phyloP scores from a whole-genome alignment of 2,329 filamentous ascomycete species.

The Apiospora phragmitis region DNA sequence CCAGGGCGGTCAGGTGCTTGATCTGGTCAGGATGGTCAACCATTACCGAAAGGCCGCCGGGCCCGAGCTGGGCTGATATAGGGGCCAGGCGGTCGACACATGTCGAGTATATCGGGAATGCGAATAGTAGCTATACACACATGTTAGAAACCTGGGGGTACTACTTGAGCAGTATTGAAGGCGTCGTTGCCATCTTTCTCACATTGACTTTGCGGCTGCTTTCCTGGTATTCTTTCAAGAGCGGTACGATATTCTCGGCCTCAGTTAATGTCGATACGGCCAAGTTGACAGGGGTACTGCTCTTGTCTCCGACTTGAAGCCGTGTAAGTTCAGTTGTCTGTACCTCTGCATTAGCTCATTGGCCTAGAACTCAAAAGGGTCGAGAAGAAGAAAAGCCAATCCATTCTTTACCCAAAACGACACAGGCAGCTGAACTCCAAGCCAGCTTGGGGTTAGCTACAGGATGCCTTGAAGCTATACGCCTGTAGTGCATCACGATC shows the following conservation, averaged over 20 bases:
- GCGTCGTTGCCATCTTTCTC: slow-evolving; percentile 12
- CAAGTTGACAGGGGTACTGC: slow-evolving; percentile 54
- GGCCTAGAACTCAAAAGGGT: neutral
- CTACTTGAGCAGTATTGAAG: neutral
- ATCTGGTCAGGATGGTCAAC: slow-evolving; percentile 69
- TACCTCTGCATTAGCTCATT: slow-evolving; percentile 20
- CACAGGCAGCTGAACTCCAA: neutral
- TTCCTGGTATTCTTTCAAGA: slow-evolving; percentile 58
- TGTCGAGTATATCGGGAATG: slow-evolving; percentile 66
- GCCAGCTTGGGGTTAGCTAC: neutral
- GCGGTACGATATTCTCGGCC: slow-evolving; percentile 64
- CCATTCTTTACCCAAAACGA: neutral
- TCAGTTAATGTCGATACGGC: slow-evolving; percentile 76
- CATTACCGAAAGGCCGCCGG: slow-evolving; percentile 61
- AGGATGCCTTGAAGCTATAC: neutral
- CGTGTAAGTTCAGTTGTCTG: slow-evolving; percentile 67
- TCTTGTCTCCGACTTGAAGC: slow-evolving; percentile 66
- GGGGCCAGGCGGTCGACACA: slow-evolving; percentile 58
- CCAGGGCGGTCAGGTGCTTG: slow-evolving; percentile 42
- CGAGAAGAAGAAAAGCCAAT: neutral
- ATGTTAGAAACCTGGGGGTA: neutral
- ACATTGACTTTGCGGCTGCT: slow-evolving; percentile 60
- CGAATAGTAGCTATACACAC: slow-evolving; percentile 61
- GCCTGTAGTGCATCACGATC: neutral
- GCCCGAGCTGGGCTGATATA: slow-evolving; percentile 56